phyloP scores from a whole-genome alignment of 2,329 filamentous ascomycete genomes.

The Aspergillus quadricinctus region DNA sequence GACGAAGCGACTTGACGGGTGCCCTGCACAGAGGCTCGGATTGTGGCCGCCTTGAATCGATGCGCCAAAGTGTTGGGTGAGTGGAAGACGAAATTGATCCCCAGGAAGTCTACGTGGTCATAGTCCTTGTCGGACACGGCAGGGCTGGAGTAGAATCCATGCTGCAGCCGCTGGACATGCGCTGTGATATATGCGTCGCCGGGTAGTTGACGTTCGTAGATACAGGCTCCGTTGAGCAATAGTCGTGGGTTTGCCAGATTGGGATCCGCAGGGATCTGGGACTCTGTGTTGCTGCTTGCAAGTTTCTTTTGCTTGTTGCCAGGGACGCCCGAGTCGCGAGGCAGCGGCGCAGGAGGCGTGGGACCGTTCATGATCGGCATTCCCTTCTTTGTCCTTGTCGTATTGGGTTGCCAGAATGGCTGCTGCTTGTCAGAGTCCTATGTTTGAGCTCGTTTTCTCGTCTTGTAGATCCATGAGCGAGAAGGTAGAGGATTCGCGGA shows the following conservation, averaged over 20 bases:
- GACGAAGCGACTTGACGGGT: constrained; percentile 3
- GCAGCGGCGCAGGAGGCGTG: not conserved
- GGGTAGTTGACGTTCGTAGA: constrained; percentile 47
- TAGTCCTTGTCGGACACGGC: constrained; percentile 41
- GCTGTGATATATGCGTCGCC: constrained; percentile 48
- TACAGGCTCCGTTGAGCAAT: constrained; percentile 38
- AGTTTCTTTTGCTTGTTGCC: constrained; percentile 1
- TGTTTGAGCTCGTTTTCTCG: not conserved
- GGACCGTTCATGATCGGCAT: not conserved
- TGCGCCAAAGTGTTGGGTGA: constrained; percentile 39
- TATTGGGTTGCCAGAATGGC: not conserved
- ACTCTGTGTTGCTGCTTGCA: not conserved
- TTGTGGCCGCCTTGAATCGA: constrained; percentile 47
- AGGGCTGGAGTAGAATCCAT: constrained; percentile 43
- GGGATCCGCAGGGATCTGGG: constrained; percentile 20
- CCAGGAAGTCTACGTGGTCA: constrained; percentile 47
- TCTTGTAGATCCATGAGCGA: not conserved
- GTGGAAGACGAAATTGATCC: constrained; percentile 49
- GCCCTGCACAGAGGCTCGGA: constrained; percentile 33
- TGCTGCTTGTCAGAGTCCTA: not conserved
- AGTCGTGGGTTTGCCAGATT: constrained; percentile 37
- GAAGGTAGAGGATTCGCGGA: not conserved
- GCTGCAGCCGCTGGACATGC: constrained; percentile 48
- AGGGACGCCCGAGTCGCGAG: not conserved
- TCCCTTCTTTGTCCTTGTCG: not conserved